These are phyloP conservation scores for Sporothrix protearum DNA, from an alignment of 2,329 filamentous ascomycete genomes.

Conservation along the genomic window DNA sequence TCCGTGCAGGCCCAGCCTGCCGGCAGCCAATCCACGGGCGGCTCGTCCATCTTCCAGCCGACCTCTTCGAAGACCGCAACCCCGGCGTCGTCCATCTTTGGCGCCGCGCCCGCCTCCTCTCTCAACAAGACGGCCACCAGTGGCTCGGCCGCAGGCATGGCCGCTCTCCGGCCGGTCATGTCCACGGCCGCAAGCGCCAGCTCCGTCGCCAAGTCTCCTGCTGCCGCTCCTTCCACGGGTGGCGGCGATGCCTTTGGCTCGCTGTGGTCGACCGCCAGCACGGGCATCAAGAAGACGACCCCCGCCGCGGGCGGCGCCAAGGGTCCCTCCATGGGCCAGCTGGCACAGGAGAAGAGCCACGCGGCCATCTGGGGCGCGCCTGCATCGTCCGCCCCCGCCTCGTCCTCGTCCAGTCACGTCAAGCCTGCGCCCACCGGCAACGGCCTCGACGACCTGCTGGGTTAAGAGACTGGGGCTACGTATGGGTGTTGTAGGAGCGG, in stretches of 20 bases:
- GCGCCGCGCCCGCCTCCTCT: conserved; percentile 30
- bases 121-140: conserved; percentile 17
- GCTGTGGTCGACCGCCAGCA: conserved; percentile 73
- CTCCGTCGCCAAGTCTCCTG: conserved; percentile 15
- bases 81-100: conserved; percentile 24
- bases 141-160: conserved; percentile 32
- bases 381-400: conserved; percentile 37
- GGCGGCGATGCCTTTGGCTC: conserved; percentile 87
- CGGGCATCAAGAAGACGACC: conserved; percentile 68
- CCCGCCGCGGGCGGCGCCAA: conserved; percentile 59
- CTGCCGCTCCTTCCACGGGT: conserved; percentile 48
- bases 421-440: conserved; percentile 35
- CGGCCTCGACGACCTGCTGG: conserved; percentile 50
- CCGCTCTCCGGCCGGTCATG: conserved; percentile 29
- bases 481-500: no score
- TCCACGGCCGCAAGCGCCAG: conserved; percentile 1
- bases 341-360: conserved; percentile 96
- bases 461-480: conserved; percentile 32
- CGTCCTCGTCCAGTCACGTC: conserved; percentile 27
- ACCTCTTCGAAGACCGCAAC: not conserved
- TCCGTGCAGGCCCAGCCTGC: conserved; percentile 55
- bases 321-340: conserved; percentile 79
- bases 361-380: conserved; percentile 89
- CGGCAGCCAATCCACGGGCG: conserved; percentile 25
- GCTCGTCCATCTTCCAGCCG: conserved; percentile 29